phyloP scores from a whole-genome alignment of 2,329 filamentous ascomycete species.

The Thermothelomyces thermophilus region DNA sequence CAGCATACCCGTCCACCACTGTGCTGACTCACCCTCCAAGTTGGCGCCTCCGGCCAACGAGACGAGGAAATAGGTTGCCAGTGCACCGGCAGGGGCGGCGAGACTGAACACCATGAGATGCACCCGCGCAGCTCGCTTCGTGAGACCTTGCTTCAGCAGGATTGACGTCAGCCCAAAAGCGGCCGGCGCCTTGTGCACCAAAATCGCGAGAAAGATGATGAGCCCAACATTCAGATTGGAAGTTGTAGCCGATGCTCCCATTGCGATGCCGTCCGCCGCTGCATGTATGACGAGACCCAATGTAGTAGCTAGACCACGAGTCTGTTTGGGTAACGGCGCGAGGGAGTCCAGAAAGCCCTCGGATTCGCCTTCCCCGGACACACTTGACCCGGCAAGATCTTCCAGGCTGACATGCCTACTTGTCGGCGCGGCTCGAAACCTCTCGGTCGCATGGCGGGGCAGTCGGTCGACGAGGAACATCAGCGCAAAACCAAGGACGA shows the following conservation, averaged over 20 bases:
- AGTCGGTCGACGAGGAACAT: constrained; percentile 95
- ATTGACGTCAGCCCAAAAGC: constrained; percentile 92
- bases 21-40: constrained; percentile 53
- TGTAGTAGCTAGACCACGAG: constrained; percentile 71
- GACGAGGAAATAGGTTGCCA: constrained; percentile 76
- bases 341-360: constrained; percentile 55
- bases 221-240: constrained; percentile 71
- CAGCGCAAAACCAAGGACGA: constrained; percentile 83
- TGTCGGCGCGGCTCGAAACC: constrained; percentile 56
- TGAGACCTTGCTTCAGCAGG: constrained; percentile 81
- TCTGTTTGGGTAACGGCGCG: constrained; percentile 50
- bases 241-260: constrained; percentile 80
- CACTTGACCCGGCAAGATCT: constrained; percentile 49
- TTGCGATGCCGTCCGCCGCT: constrained; percentile 87
- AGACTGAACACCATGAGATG: constrained; percentile 89
- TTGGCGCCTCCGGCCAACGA: constrained; percentile 61
- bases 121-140: constrained; percentile 74
- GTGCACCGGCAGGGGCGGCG: constrained; percentile 78
- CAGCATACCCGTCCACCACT: constrained; percentile 88
- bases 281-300: constrained; percentile 94
- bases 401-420: constrained; percentile 85
- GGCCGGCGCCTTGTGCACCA: constrained; percentile 95
- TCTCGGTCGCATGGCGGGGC: constrained; percentile 63
- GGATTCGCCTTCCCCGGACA: constrained; percentile 45
- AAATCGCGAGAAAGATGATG: constrained; percentile 91